A percentile compares a stretch with the other conserved stretches of the same genome.
phyloP scores from a whole-genome alignment of 2,329 filamentous ascomycete species.

The Trichoderma semiorbis region DNA sequence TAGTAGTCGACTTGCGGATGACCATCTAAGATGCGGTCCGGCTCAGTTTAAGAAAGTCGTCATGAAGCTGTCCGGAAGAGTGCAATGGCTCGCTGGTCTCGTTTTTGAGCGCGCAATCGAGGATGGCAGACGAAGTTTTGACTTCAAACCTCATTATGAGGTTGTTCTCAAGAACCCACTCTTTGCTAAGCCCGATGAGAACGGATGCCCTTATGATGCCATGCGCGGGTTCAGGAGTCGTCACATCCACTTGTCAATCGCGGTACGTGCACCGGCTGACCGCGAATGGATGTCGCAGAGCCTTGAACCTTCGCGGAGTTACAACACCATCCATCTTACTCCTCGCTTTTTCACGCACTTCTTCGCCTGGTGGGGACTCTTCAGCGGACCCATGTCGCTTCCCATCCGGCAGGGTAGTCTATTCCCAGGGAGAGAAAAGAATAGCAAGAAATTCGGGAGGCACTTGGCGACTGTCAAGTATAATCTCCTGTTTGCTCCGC shows the following conservation, averaged over 20 bases:
- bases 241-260: slow-evolving; percentile 93
- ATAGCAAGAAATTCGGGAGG: slow-evolving; percentile 96
- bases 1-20: slow-evolving; percentile 59
- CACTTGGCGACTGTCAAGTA: slow-evolving; percentile 99
- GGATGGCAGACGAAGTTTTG: slow-evolving; percentile 70
- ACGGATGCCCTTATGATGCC: slow-evolving; percentile 72
- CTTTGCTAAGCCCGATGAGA: slow-evolving; percentile 60
- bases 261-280: slow-evolving; percentile 80
- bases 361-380: slow-evolving; percentile 96
- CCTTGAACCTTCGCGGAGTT: slow-evolving; percentile 75
- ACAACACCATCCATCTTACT: slow-evolving; percentile 93
- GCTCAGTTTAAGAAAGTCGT: slow-evolving; percentile 97
- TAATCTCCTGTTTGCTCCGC: slow-evolving; percentile 82
- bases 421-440: slow-evolving; percentile 91
- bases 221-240: slow-evolving; percentile 94
- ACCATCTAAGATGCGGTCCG: slow-evolving; percentile 68
- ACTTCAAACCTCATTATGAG: slow-evolving; percentile 90
- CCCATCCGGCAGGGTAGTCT: slow-evolving; percentile 88
- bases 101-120: slow-evolving; percentile 85
- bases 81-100: slow-evolving; percentile 85
- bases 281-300: slow-evolving; percentile 80
- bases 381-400: slow-evolving; percentile 89
- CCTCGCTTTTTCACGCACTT: slow-evolving; percentile 98
- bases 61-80: slow-evolving; percentile 97
- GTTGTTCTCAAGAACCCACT: slow-evolving; percentile 80